Conservation (phyloP, 768 basidiomycete genomes). For the Fomitopsis serialis region DNA sequence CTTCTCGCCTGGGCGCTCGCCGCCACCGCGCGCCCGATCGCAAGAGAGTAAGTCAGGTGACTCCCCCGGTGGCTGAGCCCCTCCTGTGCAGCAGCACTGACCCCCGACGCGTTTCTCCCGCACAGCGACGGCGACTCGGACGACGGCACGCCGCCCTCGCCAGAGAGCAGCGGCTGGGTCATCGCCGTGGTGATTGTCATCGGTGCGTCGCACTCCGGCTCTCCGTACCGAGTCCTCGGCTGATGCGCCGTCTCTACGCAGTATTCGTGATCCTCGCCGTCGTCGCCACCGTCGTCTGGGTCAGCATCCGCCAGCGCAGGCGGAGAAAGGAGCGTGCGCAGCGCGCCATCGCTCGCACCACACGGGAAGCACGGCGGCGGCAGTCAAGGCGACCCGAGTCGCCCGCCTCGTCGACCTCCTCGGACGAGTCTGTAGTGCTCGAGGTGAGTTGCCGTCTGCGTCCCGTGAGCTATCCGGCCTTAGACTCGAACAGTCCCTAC, state of each 20-base stretch:
- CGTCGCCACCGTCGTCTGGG: background rate
- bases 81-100: no score
- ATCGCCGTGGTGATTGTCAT: constrained; percentile 13
- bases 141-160: background rate
- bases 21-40: background rate
- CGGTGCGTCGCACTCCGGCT: constrained; percentile 4
- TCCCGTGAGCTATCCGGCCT: no score
- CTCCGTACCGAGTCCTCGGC: background rate
- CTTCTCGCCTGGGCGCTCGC: background rate
- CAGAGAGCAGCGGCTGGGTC: constrained; percentile 6
- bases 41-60: background rate
- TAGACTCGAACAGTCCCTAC: no score
- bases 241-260: background rate
- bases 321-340: background rate
- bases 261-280: constrained; percentile 1
- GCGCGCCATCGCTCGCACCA: background rate
- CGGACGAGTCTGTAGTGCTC: background rate
- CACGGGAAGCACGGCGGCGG: background rate
- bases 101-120: background rate
- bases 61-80: background rate
- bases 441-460: background rate
- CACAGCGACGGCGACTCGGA: background rate
- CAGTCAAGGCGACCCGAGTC: background rate
- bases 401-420: background rate
- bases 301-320: background rate